Base-by-base conservation (phyloP, 352 stramenopile genomes). In the Phytophthora vignae region DNA sequence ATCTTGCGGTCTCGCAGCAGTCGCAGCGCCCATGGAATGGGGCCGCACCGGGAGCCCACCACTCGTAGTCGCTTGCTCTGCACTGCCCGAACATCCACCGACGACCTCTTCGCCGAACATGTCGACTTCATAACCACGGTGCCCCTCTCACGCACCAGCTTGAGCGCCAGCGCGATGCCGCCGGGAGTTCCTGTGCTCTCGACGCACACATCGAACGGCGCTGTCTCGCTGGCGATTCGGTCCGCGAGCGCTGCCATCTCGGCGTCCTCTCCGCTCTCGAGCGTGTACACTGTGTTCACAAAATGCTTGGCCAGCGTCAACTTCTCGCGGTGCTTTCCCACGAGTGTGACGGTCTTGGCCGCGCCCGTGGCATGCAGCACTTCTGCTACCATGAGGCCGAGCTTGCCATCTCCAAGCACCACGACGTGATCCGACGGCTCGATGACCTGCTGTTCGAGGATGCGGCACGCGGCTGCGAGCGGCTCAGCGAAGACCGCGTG, bases 351-450 rank as follows among this genome's bases (percentile, higher is more conserved):
- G 12, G 68, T 53, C n/a, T 76, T 77, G n/a, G 74, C 74, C 21
- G 63, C 68, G 17, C 57, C 46, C 1, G 69, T 66, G 1, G 71
- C 79, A 27, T 82, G 71, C n/a, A 97, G 73, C 48, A 96, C 90
- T 54, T 97, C 91, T 2, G 87, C 87, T 40, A 97, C 78, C 62
- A 97, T 87, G 8, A 98, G 76, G 7, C 93, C 93, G 17, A 98
- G 74, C 64, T 97, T 97, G 4, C 93, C 93, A 81, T 98, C 92
- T 44, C 93, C 92, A 8, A 98, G 68, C 27, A 98, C 85, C 6
- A 87, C 84, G 9, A 97, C 90, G 50, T 84, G 70, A 61, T 95
- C 86, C 0, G 76, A 71, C 12, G 64, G 59, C 6, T 75, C 31
- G 17, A 96, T 78, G n/a, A 93, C 62, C 19, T 84, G 78, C 78